These are phyloP conservation scores for Cucurbita maxima DNA, from an alignment of 306 rosid species.

Conservation along the genomic window DNA sequence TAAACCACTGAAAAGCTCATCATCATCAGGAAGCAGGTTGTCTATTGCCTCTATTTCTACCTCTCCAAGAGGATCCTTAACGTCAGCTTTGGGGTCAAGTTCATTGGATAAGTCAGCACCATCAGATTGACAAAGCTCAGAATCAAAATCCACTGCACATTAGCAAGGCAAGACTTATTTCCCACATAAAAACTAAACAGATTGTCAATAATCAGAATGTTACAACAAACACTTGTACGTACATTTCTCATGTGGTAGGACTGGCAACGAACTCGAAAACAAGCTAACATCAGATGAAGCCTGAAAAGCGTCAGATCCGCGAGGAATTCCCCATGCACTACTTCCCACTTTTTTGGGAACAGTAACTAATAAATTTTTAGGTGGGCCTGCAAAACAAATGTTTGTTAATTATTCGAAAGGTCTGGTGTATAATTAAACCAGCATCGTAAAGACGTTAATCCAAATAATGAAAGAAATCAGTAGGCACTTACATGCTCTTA, in stretches of 20 bases:
- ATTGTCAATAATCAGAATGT: background rate
- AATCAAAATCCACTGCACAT: conserved; percentile 52
- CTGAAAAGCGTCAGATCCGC: conserved; percentile 25
- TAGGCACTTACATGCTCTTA: background rate
- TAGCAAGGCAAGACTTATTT: conserved; percentile 3
- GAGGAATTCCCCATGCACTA: conserved; percentile 47
- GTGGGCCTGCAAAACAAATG: conserved; percentile 29
- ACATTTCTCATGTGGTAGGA: conserved; percentile 69
- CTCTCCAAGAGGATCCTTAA: conserved; percentile 36
- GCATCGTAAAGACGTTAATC: background rate
- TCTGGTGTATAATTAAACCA: background rate
- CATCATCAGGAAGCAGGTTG: conserved; percentile 68
- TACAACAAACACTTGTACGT: conserved; percentile 16
- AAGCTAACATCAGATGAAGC: conserved; percentile 56
- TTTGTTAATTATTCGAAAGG: background rate
- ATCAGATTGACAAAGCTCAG: conserved; percentile 26
- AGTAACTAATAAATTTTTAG: conserved; percentile 22
- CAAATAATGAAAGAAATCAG: background rate
- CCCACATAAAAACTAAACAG: background rate
- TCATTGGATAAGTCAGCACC: conserved; percentile 41
- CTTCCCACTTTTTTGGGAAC: conserved; percentile 28
- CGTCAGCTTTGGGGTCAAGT: conserved; percentile 24
- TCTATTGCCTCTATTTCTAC: conserved; percentile 37
- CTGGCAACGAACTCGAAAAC: conserved; percentile 76
- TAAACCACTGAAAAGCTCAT: conserved; percentile 75